Evolutionary conservation across 495 filamentous ascomycete species (phyloP).

Genomic region (Aspergillus haitiensis): DNA sequence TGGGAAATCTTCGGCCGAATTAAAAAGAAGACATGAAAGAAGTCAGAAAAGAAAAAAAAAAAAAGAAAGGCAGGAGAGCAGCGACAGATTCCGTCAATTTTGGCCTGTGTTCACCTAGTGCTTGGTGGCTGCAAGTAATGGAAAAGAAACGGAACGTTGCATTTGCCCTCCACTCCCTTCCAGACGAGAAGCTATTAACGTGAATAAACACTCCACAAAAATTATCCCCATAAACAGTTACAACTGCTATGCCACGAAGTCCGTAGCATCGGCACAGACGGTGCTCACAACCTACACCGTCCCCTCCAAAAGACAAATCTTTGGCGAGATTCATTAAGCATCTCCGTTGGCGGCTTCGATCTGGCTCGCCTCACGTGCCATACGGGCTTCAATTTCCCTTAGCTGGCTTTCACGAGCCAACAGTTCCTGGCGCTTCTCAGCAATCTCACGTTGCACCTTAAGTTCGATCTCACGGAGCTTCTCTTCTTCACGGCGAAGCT

Average conservation of each 20-base stretch:
- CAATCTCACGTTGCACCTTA: constrained; percentile 99
- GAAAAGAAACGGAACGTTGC: constrained; percentile 28
- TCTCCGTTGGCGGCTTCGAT: constrained; percentile 50
- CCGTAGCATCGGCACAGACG: constrained; percentile 46
- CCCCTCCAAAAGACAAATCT: constrained; percentile 26
- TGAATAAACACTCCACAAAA: constrained; percentile 49
- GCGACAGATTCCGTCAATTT: constrained; percentile 22
- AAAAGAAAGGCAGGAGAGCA: constrained; percentile 18
- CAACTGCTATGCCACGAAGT: constrained; percentile 42
- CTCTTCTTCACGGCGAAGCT: constrained; percentile 97
- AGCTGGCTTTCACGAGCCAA: constrained; percentile 97
- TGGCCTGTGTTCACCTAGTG: constrained; percentile 13
- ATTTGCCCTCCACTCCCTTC: constrained; percentile 29
- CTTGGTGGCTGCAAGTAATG: constrained; percentile 21
- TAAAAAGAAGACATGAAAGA: constrained; percentile 26
- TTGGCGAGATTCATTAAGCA: constrained; percentile 35
- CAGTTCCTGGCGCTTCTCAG: constrained; percentile 98
- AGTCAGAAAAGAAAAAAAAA: constrained; percentile 14
- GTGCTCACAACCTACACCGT: constrained; percentile 36
- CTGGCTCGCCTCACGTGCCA: constrained; percentile 67
- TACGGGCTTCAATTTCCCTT: constrained; percentile 86
- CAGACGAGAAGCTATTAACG: constrained; percentile 49
- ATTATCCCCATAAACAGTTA: constrained; percentile 49
- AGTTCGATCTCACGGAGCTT: constrained; percentile 98
- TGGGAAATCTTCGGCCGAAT: constrained; percentile 29